A percentile compares a stretch with the other conserved stretches of the same genome.
Conservation (phyloP, 306 rosid genomes). For the Pachyrhizus erosus region DNA sequence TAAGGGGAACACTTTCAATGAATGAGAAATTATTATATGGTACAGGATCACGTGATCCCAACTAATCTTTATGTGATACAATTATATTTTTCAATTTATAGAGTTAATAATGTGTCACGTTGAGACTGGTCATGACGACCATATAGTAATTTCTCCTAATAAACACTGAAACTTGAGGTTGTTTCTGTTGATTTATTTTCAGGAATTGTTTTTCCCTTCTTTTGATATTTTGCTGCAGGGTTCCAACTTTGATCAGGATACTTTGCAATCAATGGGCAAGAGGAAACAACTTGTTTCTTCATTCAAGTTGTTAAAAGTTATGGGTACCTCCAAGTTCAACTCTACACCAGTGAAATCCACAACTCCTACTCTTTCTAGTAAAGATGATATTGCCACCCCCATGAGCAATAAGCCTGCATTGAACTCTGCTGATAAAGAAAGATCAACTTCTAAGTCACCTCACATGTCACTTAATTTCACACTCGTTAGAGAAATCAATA, state of each 20-base stretch:
- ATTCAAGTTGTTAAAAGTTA: conserved; percentile 43
- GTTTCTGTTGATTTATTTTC: background rate
- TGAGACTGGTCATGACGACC: background rate
- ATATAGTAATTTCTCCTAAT: background rate
- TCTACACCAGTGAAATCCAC: conserved; percentile 61
- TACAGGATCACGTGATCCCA: background rate
- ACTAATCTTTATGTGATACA: background rate
- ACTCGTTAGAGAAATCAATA: conserved; percentile 80
- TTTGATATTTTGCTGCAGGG: conserved; percentile 47
- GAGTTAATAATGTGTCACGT: background rate
- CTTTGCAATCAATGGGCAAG: conserved; percentile 39
- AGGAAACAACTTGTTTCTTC: conserved; percentile 63
- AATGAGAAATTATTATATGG: background rate
- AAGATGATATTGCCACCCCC: conserved; percentile 62
- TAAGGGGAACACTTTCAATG: conserved; percentile 43
- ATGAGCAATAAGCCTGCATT: conserved; percentile 48
- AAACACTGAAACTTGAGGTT: background rate
- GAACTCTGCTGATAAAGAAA: conserved; percentile 58
- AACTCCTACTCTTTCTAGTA: conserved; percentile 41
- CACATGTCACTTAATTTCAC: conserved; percentile 65
- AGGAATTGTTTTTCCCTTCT: background rate
- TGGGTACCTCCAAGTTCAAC: conserved; percentile 53
- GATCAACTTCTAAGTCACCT: conserved; percentile 57
- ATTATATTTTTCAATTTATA: background rate
- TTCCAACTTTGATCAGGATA: conserved; percentile 46